Evolutionary conservation across 2,329 filamentous ascomycete species (phyloP), one percentile per base, ranked within the genome.

Genomic region (Bipolaris zeicola): DNA sequence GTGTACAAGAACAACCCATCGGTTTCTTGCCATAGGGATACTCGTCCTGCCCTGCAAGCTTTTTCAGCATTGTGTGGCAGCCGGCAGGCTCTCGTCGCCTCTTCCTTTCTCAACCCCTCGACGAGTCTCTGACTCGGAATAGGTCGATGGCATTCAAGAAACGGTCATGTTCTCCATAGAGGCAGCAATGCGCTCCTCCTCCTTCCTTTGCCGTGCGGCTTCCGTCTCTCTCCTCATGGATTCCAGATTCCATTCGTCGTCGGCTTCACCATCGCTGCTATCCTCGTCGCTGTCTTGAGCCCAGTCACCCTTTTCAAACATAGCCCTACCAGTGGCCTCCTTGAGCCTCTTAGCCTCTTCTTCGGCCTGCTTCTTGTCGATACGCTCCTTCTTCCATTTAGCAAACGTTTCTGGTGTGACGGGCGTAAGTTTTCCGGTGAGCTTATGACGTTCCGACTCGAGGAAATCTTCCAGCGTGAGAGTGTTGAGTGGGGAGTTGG

Each of bases 281-380:
- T 70, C 68, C 5, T 50, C 67, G 83, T 85, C 86, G 31, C 84
- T 85, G 34, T 89, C 88, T 44, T 79, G 82, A 59, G 87, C 82
- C 94, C 94, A 99, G 76, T 96, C 93, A 70, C 95, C 95, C 77
- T 92, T 95, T 79, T 99, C 95, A 76, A 99, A 99, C 79, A 99
- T 83, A 6, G 92, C 91, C 79, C 93, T 87, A 70, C 95, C 95
- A 18, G 95, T 99, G 20, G 93, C 94, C 69, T 99, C 95, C 84
- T 96, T 98, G 72, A 92, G 91, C 78, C 89, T 88, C 73, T 89
- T 87, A 45, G 92, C 92, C 78, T 96, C 88, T 65, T 95, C 90
- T 71, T 99, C 95, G 20, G 95, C 95, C 14, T 89, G 89, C 84
- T 96, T 98, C 88, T 99, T 99, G 78, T 92, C 87, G 66, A 98